These are phyloP conservation scores for Dissophora ornata DNA, from an alignment of 192 early-diverging fungal species.

Conservation along the genomic window DNA sequence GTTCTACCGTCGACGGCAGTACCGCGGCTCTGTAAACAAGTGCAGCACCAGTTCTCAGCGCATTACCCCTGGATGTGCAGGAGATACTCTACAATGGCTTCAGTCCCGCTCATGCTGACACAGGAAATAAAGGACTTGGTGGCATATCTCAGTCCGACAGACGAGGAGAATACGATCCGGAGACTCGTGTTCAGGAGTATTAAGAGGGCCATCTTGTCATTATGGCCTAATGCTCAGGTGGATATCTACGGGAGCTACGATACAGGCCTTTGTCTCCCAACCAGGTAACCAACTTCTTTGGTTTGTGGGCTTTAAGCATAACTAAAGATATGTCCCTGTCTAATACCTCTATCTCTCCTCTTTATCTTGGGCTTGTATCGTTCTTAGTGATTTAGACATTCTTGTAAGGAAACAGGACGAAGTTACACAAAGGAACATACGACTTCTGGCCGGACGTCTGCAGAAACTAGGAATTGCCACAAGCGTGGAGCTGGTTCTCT, in stretches of 20 bases:
- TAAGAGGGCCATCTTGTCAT: conserved; percentile 56
- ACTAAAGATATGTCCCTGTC: too few species aligned
- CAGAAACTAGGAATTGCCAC: too few species aligned
- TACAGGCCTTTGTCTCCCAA: conserved; percentile 88
- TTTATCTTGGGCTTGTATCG: too few species aligned
- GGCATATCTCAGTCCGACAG: conserved; percentile 81
- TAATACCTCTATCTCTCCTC: too few species aligned
- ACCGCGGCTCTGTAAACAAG: too few species aligned
- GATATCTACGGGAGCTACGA: conserved; percentile 90
- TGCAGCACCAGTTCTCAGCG: neutral
- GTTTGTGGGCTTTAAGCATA: neutral
- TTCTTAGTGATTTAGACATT: conserved; percentile 43
- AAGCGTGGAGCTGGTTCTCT: conserved; percentile 65
- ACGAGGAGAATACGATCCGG: conserved; percentile 84
- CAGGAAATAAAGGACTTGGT: conserved; percentile 84
- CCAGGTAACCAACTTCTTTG: conserved; percentile 68
- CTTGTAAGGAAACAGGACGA: neutral
- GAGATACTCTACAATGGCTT: conserved; percentile 13
- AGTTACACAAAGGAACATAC: too few species aligned
- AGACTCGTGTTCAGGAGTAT: conserved; percentile 76
- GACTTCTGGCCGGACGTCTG: too few species aligned
- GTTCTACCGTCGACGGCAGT: too few species aligned
- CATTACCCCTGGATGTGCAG: conserved; percentile 45
- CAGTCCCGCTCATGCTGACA: conserved; percentile 40
- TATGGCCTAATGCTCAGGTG: conserved; percentile 61